Evolutionary conservation across 306 rosid genomes (phyloP).

Genomic region (Ziziphus jujuba): DNA sequence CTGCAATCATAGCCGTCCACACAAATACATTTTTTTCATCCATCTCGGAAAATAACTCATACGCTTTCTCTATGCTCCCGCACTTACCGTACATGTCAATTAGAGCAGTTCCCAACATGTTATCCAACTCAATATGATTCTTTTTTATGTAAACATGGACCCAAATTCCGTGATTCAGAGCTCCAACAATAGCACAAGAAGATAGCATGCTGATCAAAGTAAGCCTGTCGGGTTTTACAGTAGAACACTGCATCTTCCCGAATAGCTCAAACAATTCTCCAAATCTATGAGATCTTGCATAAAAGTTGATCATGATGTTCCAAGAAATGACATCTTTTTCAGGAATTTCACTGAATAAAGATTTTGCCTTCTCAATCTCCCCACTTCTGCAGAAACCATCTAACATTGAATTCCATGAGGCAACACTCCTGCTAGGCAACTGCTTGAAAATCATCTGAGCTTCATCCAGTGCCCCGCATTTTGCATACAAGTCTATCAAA

Average conservation of each 20-base stretch:
- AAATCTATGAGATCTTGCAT: neutral
- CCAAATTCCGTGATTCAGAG: slow-evolving; percentile 35
- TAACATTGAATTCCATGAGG: slow-evolving; percentile 34
- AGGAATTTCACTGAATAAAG: slow-evolving; percentile 24
- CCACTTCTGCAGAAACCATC: slow-evolving; percentile 33
- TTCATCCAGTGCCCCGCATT: slow-evolving; percentile 11
- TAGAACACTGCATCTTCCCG: slow-evolving; percentile 21
- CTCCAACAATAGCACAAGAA: slow-evolving; percentile 29
- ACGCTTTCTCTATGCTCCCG: slow-evolving; percentile 22
- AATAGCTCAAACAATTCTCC: slow-evolving; percentile 27
- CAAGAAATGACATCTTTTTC: slow-evolving; percentile 35
- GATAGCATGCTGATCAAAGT: slow-evolving; percentile 32
- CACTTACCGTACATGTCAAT: slow-evolving; percentile 41
- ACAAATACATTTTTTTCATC: slow-evolving; percentile 23
- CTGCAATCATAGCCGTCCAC: slow-evolving; percentile 38
- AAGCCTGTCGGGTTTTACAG: slow-evolving; percentile 24
- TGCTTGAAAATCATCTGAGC: slow-evolving; percentile 19
- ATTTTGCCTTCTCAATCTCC: slow-evolving; percentile 21
- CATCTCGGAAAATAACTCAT: slow-evolving; percentile 18
- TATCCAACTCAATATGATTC: slow-evolving; percentile 25
- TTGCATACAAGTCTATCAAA: slow-evolving; percentile 23
- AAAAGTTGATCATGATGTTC: slow-evolving; percentile 33
- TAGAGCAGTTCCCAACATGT: slow-evolving; percentile 30
- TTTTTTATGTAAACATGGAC: slow-evolving; percentile 28
- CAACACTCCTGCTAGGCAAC: slow-evolving; percentile 19